Evolutionary conservation across 345 rosid species (phyloP).

Genomic region (Viola odorata): DNA sequence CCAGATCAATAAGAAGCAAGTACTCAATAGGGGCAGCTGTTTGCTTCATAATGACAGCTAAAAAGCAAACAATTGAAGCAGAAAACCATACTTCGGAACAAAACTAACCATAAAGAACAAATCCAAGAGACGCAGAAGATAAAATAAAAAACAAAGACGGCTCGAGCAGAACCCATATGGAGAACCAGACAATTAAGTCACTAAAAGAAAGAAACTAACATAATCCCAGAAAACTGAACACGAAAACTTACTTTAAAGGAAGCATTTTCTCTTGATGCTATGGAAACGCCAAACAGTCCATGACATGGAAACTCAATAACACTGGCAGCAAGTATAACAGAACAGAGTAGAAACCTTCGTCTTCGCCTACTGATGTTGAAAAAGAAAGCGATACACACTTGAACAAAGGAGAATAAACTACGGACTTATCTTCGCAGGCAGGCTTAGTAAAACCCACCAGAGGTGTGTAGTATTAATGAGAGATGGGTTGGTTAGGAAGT

Average conservation of each 20-base stretch:
- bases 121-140: background rate
- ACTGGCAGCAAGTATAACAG: too few species aligned
- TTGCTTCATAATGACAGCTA: background rate
- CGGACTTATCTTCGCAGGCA: background rate
- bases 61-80: background rate
- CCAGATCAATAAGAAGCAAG: conserved; percentile 2
- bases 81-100: background rate
- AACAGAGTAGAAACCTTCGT: too few species aligned
- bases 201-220: background rate
- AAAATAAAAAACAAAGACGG: background rate
- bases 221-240: conserved; percentile 3
- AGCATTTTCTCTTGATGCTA: conserved; percentile 15
- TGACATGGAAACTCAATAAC: background rate
- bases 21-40: background rate
- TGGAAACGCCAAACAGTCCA: conserved; percentile 7
- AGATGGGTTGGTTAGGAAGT: too few species aligned
- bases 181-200: conserved; percentile 1
- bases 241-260: conserved; percentile 15
- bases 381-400: too few species aligned
- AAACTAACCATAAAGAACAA: background rate
- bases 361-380: too few species aligned
- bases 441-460: conserved; percentile 8
- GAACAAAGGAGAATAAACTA: too few species aligned
- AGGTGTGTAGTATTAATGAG: too few species aligned
- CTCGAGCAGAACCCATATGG: background rate